phyloP scores from a whole-genome alignment of 768 basidiomycete species.

The Trametes cingulata region DNA sequence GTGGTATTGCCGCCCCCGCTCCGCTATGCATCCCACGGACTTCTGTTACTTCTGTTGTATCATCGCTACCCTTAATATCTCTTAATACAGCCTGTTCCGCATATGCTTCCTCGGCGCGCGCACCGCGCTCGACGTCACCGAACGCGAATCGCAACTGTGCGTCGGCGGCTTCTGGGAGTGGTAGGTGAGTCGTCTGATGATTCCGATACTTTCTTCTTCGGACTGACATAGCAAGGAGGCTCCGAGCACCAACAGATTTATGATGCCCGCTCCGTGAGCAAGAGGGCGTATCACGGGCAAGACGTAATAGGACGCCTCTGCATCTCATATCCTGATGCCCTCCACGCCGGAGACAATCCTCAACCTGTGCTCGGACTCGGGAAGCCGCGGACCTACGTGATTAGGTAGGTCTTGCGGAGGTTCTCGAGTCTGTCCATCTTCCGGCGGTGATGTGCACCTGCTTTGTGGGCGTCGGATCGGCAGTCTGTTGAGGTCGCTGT shows the following conservation, averaged over 20 bases:
- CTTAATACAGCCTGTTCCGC: background rate
- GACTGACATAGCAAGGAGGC: no score
- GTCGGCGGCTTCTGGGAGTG: no score
- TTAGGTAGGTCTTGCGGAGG: background rate
- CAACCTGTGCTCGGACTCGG: background rate
- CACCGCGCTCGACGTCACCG: background rate
- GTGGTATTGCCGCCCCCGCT: background rate
- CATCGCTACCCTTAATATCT: background rate
- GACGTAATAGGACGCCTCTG: background rate
- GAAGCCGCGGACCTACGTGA: background rate
- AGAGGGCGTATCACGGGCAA: background rate
- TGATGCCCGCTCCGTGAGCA: background rate
- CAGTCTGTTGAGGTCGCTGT: background rate
- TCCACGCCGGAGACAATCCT: background rate
- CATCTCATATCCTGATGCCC: background rate
- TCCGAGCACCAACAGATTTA: no score
- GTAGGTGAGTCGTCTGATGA: no score
- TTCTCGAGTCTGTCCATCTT: background rate
- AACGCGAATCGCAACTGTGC: background rate
- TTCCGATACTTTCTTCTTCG: no score
- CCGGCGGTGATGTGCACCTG: background rate
- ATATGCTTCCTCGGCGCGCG: background rate
- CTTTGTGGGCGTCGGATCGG: background rate
- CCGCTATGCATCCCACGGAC: background rate
- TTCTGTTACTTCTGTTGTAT: conserved; percentile 13